Evolutionary conservation across 2,329 filamentous ascomycete genomes (phyloP).

Genomic region (Zasmidium citrigriseum): DNA sequence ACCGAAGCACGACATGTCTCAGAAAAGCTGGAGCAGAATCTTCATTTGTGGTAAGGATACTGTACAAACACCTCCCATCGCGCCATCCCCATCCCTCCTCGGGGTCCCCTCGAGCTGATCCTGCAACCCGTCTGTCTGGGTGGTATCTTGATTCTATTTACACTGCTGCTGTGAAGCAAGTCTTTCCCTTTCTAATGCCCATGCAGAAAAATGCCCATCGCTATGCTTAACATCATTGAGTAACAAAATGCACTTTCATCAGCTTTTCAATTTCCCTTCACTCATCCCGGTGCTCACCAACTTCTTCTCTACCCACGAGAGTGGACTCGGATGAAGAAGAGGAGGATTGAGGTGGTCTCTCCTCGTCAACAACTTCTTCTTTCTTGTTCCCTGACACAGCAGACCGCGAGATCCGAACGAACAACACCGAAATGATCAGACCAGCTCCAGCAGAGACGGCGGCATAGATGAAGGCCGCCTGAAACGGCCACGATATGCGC

Average conservation of each 20-base stretch:
- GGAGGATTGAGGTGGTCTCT: too few species aligned
- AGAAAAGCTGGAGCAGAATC: not conserved
- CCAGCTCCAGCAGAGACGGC: conserved; percentile 33
- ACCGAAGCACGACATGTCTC: not conserved
- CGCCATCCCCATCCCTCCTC: not conserved
- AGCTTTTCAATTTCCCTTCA: not conserved
- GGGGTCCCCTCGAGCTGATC: not conserved
- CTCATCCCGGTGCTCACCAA: too few species aligned
- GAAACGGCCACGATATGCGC: conserved; percentile 23
- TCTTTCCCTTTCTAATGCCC: not conserved
- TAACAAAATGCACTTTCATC: conserved; percentile 2
- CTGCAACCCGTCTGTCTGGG: not conserved
- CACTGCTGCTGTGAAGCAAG: not conserved
- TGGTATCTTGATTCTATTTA: not conserved
- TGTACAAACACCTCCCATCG: not conserved
- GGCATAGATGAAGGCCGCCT: conserved; percentile 33
- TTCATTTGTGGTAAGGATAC: not conserved
- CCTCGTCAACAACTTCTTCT: conserved; percentile 22
- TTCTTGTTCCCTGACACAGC: conserved; percentile 20
- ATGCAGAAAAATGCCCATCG: not conserved
- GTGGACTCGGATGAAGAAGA: too few species aligned
- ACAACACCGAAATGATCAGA: conserved; percentile 29
- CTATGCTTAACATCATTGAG: not conserved
- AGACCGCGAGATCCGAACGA: conserved; percentile 31
- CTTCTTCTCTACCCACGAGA: too few species aligned